Evolutionary conservation across 768 basidiomycete species (phyloP).

Genomic region (Leccinum rimulosum): DNA sequence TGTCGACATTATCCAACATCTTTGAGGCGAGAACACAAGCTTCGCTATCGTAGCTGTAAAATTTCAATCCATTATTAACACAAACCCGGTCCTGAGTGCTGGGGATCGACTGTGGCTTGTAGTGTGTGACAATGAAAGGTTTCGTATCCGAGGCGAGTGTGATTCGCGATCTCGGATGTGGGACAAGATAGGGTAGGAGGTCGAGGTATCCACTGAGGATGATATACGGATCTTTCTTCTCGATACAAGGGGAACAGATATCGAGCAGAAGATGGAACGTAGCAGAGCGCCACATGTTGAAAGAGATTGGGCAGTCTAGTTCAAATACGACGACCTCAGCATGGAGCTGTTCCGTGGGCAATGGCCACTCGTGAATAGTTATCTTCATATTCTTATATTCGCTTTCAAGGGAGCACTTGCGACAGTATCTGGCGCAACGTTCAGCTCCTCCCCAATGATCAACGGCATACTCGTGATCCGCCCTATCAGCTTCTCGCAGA

Average conservation of each 20-base stretch:
- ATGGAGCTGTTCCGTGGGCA: constrained; percentile 28
- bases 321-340: constrained; percentile 42
- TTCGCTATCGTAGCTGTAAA: constrained; percentile 29
- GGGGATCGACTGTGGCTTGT: constrained; percentile 15
- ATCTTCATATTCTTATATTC: background rate
- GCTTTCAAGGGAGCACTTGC: background rate
- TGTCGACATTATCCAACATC: constrained; percentile 10
- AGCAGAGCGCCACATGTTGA: constrained; percentile 43
- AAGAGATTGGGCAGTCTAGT: constrained; percentile 36
- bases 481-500: background rate
- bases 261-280: constrained; percentile 40
- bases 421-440: background rate
- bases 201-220: constrained; percentile 14
- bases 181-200: constrained; percentile 11
- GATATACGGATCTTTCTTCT: constrained; percentile 9
- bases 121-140: constrained; percentile 18
- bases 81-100: constrained; percentile 16
- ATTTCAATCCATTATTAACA: constrained; percentile 35
- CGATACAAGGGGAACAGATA: background rate
- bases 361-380: constrained; percentile 22
- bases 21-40: constrained; percentile 12
- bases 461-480: background rate
- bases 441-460: too few relatives aligned
- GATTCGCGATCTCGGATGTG: constrained; percentile 19
- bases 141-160: constrained; percentile 26